These are phyloP conservation scores for Solanum corneliomulleri DNA, from an alignment of 257 asterid species.

Conservation along the genomic window DNA sequence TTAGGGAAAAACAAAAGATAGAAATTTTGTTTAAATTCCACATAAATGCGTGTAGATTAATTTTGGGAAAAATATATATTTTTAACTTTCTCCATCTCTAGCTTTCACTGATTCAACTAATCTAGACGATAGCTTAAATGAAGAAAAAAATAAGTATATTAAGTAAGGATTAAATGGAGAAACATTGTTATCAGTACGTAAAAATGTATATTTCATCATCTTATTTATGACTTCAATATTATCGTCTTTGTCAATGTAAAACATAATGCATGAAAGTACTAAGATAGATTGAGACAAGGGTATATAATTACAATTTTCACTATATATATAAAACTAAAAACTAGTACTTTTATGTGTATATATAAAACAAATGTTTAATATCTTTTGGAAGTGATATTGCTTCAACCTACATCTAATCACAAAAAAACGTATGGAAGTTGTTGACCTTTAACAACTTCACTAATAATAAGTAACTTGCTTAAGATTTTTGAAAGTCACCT, in stretches of 20 bases:
- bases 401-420: neutral
- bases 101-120: neutral
- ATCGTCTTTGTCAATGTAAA: neutral
- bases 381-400: neutral
- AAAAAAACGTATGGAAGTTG: neutral
- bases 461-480: neutral
- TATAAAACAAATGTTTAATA: too few relatives aligned
- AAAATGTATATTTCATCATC: neutral
- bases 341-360: too few relatives aligned
- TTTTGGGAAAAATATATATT: neutral
- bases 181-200: neutral
- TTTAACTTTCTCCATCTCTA: neutral
- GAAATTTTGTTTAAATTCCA: neutral
- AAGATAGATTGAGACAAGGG: neutral
- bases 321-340: too few relatives aligned
- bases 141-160: too few relatives aligned
- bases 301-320: neutral
- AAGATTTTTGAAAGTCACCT: conserved; percentile 33
- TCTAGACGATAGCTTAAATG: neutral
- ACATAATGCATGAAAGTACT: neutral
- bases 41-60: neutral
- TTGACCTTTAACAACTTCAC: neutral
- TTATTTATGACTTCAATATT: neutral
- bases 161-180: neutral
- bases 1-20: neutral